These are phyloP conservation scores for Chenopodium album DNA, from an alignment of 148 eudicot genomes.

Conservation along the genomic window DNA sequence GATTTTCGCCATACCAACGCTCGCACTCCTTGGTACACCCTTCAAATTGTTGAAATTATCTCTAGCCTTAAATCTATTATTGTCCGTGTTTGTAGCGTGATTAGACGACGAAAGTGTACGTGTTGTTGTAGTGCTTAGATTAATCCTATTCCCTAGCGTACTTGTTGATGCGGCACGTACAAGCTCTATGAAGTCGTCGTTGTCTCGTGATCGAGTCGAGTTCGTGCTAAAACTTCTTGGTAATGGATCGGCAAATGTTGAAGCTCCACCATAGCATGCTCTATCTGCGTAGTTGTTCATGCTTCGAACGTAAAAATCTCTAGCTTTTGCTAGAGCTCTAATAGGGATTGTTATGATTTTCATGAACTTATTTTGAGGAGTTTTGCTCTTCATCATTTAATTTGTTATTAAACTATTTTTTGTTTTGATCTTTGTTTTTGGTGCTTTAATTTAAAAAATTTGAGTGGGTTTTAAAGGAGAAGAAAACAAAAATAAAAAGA, in stretches of 20 bases:
- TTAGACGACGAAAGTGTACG: too few species aligned
- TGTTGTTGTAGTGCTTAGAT: background rate
- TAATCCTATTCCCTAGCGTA: conserved; percentile 23
- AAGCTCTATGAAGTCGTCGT: conserved; percentile 51
- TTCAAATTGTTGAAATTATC: background rate
- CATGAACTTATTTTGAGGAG: conserved; percentile 33
- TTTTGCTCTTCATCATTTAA: conserved; percentile 14
- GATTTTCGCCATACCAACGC: conserved; percentile 73
- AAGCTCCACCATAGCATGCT: conserved; percentile 1
- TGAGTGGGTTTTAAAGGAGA: background rate
- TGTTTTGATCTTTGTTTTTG: background rate
- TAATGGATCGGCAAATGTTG: conserved; percentile 23
- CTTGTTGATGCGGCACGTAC: conserved; percentile 54
- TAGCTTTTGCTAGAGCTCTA: conserved; percentile 47
- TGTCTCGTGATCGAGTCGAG: conserved; percentile 31
- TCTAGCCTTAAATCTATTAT: background rate
- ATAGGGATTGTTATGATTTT: conserved; percentile 46
- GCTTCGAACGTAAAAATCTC: conserved; percentile 54
- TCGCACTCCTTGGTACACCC: conserved; percentile 52
- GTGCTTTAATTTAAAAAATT: background rate
- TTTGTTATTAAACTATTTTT: background rate
- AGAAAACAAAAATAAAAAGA: background rate
- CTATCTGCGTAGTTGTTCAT: conserved; percentile 41
- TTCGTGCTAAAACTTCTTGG: conserved; percentile 51
- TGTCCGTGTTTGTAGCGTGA: background rate